These are phyloP conservation scores for Lentinula guzmanii DNA, from an alignment of 768 basidiomycete species.

Conservation along the genomic window DNA sequence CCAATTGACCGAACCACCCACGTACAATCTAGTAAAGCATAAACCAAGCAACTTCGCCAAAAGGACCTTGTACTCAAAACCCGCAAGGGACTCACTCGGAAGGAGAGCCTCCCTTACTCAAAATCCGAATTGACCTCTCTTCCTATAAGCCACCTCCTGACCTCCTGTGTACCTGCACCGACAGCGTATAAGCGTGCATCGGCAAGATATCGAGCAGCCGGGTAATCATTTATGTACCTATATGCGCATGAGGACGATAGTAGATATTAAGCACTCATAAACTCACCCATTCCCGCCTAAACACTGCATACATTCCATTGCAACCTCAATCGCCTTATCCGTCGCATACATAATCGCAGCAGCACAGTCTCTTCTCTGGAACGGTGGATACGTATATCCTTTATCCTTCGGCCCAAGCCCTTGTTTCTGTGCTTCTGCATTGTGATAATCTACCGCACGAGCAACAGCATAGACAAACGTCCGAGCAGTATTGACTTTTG, in stretches of 20 bases:
- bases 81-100: no score
- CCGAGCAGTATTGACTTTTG: conserved; percentile 81
- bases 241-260: background rate
- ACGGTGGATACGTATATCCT: background rate
- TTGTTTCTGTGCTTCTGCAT: conserved; percentile 33
- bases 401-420: background rate
- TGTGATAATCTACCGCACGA: conserved; percentile 64
- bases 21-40: no score
- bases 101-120: background rate
- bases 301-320: conserved; percentile 89
- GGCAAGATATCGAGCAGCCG: conserved; percentile 79
- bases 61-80: no score
- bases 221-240: conserved; percentile 58
- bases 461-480: conserved; percentile 94
- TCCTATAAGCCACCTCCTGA: conserved; percentile 90
- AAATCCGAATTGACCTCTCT: conserved; percentile 80
- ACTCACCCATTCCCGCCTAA: conserved; percentile 95
- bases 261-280: conserved; percentile 28
- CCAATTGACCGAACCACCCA: no score
- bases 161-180: conserved; percentile 96
- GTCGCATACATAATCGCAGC: conserved; percentile 93
- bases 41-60: no score
- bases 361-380: conserved; percentile 71
- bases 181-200: conserved; percentile 89
- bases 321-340: conserved; percentile 87